Evolutionary conservation across 768 basidiomycete genomes (phyloP), one percentile per base, ranked within the genome.

Genomic region (Fistulinella prunicolor): DNA sequence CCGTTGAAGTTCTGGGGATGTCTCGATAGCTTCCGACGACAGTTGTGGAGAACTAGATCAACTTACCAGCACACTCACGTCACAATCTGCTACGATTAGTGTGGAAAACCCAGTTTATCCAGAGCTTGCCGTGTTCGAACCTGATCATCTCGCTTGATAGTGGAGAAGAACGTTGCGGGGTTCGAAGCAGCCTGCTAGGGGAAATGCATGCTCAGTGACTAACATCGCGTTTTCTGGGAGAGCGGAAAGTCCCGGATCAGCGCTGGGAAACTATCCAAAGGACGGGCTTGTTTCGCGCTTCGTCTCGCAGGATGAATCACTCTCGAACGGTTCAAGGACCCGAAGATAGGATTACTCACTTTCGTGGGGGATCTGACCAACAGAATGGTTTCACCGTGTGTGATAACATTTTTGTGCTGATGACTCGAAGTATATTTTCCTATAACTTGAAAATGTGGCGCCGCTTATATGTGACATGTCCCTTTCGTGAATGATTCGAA

Each of bases 111-210:
- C 38, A 20, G 24, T 49, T 35, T 21, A 22, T 48, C 22, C 32
- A 49, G 37, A 42, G 17, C 39, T 29, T 45, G 38, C 42, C 38
- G 30, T 42, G 47, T 43, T 8, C 34, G 43, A 46, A 47, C 57
- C 9, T 42, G 53, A 51, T 55, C 29, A 58, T 34, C 28, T 59
- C 53, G 46, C 41, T 53, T 57, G 50, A 45, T 38, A 46, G 53
- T 38, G 43, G 47, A 58, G 44, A 50, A 53, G 61, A 62, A 56
- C 62, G 56, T 51, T 50, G 52, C 40, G 56, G 62, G 61, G 56
- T 58, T 45, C 59, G 47, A 61, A 62, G 42, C 39, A 20, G 34
- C 34, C 13, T 39, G 22, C 30, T 52, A 48, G 43, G 57, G 47
- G 60, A 51, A 36, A 44, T 51, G n/a, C 35, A 22, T 17, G 7